Percentiles rank a stretch among this genome's conserved stretches.
These are phyloP conservation scores for Sporisorium sorghi DNA, from an alignment of 1,284 basidiomycete species.

Conservation along the genomic window DNA sequence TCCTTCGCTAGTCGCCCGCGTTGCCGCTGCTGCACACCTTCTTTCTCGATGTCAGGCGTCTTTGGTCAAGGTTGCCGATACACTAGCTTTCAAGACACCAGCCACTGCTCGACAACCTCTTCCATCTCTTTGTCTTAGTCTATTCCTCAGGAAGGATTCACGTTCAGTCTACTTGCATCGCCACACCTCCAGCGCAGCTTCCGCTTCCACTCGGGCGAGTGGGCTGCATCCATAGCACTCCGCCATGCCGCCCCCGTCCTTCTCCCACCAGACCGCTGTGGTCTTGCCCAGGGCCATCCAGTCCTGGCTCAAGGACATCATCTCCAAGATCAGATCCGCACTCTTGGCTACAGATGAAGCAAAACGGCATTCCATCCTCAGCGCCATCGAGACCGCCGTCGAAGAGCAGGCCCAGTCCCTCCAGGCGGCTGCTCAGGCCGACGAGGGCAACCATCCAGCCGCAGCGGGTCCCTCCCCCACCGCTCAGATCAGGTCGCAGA, in stretches of 20 bases:
- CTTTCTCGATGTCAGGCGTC: constrained; percentile 46
- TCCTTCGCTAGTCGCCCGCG: constrained; percentile 5
- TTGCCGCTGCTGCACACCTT: constrained; percentile 10
- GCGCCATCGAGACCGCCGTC: constrained; percentile 31
- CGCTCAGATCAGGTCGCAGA: constrained; percentile 49
- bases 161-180: too few relatives aligned
- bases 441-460: constrained; percentile 37
- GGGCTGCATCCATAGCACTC: background rate
- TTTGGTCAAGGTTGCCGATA: constrained; percentile 55
- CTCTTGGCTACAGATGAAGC: constrained; percentile 28
- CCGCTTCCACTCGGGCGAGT: background rate
- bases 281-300: constrained; percentile 40
- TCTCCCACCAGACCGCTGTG: constrained; percentile 46
- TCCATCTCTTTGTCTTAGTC: background rate
- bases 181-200: too few relatives aligned
- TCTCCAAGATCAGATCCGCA: constrained; percentile 36
- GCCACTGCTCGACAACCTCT: constrained; percentile 13
- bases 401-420: constrained; percentile 32
- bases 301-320: constrained; percentile 47
- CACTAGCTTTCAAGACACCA: constrained; percentile 50
- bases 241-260: constrained; percentile 49
- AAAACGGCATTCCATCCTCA: constrained; percentile 31
- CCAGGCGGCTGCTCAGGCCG: constrained; percentile 25
- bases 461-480: constrained; percentile 38
- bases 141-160: background rate